phyloP scores from a whole-genome alignment of 2,329 filamentous ascomycete species.

The Lachnellula occidentalis region DNA sequence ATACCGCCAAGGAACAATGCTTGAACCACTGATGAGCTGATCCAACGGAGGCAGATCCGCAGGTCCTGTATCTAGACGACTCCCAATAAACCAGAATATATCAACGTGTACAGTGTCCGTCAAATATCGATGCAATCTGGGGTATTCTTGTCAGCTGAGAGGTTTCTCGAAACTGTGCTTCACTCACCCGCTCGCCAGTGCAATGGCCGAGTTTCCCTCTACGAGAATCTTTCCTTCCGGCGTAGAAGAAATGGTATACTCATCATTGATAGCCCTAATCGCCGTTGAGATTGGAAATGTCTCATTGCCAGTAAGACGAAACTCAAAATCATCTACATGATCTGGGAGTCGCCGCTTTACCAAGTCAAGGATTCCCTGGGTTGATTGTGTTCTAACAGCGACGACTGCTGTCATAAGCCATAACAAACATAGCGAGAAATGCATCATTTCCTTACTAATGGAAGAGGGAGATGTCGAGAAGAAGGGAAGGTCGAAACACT shows the following conservation, averaged over 20 bases:
- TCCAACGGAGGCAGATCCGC: constrained; percentile 29
- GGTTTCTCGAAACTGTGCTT: neutral
- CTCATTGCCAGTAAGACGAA: constrained; percentile 11
- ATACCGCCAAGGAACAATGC: constrained; percentile 41
- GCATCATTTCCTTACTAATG: neutral
- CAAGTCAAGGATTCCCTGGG: constrained; percentile 15
- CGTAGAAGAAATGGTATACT: constrained; percentile 18
- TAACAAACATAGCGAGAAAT: neutral
- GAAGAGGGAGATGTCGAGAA: no score
- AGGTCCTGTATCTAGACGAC: constrained; percentile 33
- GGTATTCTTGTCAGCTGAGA: neutral
- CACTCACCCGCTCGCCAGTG: constrained; percentile 31
- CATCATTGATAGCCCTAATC: constrained; percentile 9
- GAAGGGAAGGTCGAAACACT: neutral
- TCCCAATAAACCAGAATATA: constrained; percentile 43
- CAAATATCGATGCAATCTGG: constrained; percentile 38
- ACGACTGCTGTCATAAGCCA: neutral
- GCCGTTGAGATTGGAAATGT: neutral
- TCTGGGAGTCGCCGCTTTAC: constrained; percentile 17
- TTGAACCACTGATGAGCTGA: constrained; percentile 34
- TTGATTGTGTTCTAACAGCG: constrained; percentile 3
- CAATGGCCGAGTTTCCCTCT: constrained; percentile 32
- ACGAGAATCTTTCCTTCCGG: constrained; percentile 28
- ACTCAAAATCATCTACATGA: constrained; percentile 17
- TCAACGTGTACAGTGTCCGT: constrained; percentile 38